These are phyloP conservation scores for Pythium grandisporangium DNA, from an alignment of 352 stramenopile genomes.

Conservation along the genomic window DNA sequence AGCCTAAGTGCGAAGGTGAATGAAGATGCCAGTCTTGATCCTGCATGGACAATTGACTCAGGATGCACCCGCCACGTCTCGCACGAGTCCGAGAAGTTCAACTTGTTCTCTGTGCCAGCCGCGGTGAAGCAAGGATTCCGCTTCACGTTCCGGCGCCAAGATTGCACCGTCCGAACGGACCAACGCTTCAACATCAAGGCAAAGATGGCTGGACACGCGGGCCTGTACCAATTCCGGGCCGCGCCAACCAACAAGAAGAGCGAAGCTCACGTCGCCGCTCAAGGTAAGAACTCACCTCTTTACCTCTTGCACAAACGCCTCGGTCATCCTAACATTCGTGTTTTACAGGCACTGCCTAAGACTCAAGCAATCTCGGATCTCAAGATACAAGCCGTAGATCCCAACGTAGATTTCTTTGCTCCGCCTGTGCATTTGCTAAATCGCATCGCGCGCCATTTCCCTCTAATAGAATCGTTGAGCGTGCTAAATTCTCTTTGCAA, in stretches of 20 bases:
- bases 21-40: background rate
- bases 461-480: constrained; percentile 12
- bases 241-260: background rate
- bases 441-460: constrained; percentile 10
- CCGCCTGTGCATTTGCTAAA: constrained; percentile 12
- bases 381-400: constrained; percentile 3
- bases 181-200: constrained; percentile 9
- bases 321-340: too few species aligned
- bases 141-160: constrained; percentile 1
- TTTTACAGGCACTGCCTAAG: too few species aligned
- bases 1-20: background rate
- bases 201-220: background rate
- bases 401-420: constrained; percentile 6
- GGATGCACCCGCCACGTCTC: constrained; percentile 7
- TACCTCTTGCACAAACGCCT: too few species aligned
- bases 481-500: constrained; percentile 7
- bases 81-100: constrained; percentile 6
- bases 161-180: constrained; percentile 3
- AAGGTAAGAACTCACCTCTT: too few species aligned
- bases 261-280: background rate
- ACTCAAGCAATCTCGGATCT: background rate
- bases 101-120: background rate
- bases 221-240: constrained; percentile 2
- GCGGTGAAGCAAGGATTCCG: background rate
- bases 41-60: constrained; percentile 7